Percentiles rank a stretch among this genome's conserved stretches.
Conservation (phyloP, 805 yeast genomes). For the Scheffersomyces stipitis region DNA sequence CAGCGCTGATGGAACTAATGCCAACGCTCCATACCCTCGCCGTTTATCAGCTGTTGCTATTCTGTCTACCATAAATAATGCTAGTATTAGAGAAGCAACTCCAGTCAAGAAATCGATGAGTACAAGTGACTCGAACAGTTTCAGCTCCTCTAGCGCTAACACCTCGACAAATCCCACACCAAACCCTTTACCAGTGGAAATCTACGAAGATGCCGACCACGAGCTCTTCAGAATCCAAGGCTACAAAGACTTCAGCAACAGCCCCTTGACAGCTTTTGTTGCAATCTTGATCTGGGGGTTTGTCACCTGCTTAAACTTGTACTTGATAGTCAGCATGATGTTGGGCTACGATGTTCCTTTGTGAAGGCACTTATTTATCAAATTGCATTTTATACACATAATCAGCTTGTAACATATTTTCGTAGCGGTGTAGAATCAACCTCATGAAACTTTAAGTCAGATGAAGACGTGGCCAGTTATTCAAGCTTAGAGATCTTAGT, state of each 20-base stretch:
- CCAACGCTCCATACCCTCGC: not conserved
- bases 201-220: slow-evolving; percentile 11
- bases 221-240: slow-evolving; percentile 28
- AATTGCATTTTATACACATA: too few relatives aligned
- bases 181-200: not conserved
- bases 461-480: too few relatives aligned
- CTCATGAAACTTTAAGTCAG: too few relatives aligned
- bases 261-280: slow-evolving; percentile 48
- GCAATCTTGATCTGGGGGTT: slow-evolving; percentile 69
- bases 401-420: too few relatives aligned
- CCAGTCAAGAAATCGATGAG: slow-evolving; percentile 11
- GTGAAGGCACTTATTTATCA: too few relatives aligned
- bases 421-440: too few relatives aligned
- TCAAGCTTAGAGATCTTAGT: too few relatives aligned
- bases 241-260: slow-evolving; percentile 69
- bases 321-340: slow-evolving; percentile 55
- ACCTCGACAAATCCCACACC: not conserved
- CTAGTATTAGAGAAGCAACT: slow-evolving; percentile 72
- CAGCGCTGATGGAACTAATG: not conserved
- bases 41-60: slow-evolving; percentile 9
- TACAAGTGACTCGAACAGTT: not conserved
- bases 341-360: slow-evolving; percentile 54
- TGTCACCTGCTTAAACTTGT: slow-evolving; percentile 69
- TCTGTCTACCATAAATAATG: slow-evolving; percentile 31
- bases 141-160: not conserved